A percentile compares a stretch with the other conserved stretches of the same genome.
phyloP scores from a whole-genome alignment of 2,329 filamentous ascomycete genomes.

The Sporothrix inflata region DNA sequence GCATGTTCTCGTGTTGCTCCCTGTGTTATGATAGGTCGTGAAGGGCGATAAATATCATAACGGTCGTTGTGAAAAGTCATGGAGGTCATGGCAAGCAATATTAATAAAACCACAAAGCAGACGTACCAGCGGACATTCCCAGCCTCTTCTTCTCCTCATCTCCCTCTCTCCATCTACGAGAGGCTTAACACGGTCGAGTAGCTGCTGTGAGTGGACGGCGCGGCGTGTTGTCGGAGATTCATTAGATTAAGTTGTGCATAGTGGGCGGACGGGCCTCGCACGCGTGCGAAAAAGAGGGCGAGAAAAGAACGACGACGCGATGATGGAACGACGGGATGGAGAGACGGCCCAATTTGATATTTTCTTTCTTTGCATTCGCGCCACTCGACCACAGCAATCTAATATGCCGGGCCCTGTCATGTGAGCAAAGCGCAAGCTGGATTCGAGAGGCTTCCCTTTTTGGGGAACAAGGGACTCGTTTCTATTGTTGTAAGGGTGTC shows the following conservation, averaged over 20 bases:
- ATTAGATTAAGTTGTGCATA: slow-evolving; percentile 13
- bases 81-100: neutral
- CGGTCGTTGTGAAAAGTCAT: neutral
- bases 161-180: neutral
- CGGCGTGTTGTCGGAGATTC: slow-evolving; percentile 25
- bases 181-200: neutral
- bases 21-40: neutral
- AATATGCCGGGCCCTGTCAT: neutral
- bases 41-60: neutral
- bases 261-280: neutral
- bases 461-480: neutral
- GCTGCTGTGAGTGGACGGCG: slow-evolving; percentile 19
- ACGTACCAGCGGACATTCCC: neutral
- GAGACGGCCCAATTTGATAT: neutral
- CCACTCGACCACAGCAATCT: neutral
- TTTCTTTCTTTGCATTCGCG: neutral
- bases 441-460: neutral
- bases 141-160: neutral
- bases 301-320: neutral
- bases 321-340: neutral
- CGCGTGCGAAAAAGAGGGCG: neutral
- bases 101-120: neutral
- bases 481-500: neutral
- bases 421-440: neutral
- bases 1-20: too few species aligned